Evolutionary conservation across 2,329 filamentous ascomycete genomes (phyloP).

Genomic region (Amauroascus niger): DNA sequence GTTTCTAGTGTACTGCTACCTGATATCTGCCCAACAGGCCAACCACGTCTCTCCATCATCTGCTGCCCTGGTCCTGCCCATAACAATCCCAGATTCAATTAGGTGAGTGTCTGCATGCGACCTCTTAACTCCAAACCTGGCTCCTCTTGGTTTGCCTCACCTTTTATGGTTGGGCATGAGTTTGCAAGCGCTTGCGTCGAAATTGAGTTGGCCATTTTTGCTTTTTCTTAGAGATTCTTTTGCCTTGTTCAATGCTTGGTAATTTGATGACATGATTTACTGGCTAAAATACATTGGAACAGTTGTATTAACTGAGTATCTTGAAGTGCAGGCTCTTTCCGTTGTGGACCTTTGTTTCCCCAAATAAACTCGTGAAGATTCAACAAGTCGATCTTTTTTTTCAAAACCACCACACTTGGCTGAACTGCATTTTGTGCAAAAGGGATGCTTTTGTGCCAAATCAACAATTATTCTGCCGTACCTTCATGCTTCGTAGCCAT

Average conservation of each 20-base stretch:
- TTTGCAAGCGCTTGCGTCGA: neutral
- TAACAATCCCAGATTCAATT: neutral
- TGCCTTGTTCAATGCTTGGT: neutral
- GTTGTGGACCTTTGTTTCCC: neutral
- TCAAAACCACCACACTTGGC: neutral
- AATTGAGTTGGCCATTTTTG: slow-evolving; percentile 7
- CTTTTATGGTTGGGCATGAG: slow-evolving; percentile 10
- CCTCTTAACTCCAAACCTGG: neutral
- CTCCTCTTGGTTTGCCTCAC: slow-evolving; percentile 9
- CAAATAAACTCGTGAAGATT: neutral
- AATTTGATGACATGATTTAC: neutral
- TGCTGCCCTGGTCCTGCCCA: no score
- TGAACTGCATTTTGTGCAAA: neutral
- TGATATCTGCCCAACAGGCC: slow-evolving; percentile 13
- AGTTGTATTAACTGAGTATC: neutral
- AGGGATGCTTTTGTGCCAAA: neutral
- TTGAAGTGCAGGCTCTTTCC: neutral
- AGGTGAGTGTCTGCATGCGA: slow-evolving; percentile 2
- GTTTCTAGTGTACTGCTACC: slow-evolving; percentile 16
- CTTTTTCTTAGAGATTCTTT: neutral
- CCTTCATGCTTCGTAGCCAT: neutral
- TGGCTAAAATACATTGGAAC: neutral
- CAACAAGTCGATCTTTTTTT: neutral
- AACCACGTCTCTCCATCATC: slow-evolving; percentile 1
- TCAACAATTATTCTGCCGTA: neutral